Base-by-base conservation (phyloP, 1,284 basidiomycete genomes). In the Gastroboletus turbinatus region DNA sequence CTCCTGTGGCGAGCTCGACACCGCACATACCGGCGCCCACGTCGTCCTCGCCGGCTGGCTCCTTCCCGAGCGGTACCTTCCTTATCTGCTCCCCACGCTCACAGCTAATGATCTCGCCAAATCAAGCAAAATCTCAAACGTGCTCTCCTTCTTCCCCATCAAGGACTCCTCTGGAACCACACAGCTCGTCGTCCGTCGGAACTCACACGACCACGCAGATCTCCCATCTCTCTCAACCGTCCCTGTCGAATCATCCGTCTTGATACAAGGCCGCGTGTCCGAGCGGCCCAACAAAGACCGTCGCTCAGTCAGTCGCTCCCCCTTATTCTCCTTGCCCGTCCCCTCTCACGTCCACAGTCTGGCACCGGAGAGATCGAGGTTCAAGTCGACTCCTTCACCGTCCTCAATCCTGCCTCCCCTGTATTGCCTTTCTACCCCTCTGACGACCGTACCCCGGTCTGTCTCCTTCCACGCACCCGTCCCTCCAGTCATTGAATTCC, bases 381-480 rank as follows among this genome's bases (percentile, higher is more conserved):
- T 19, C 78, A 84, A 32, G 83, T 96, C n/a, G 73, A 84, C 25
- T 75, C 77, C 13, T 87, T 85, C 64, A 84, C 78, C 21, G 72
- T 96, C 38, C 81, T 97, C 58, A 97, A 97, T 71, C 82, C 90
- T 19, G 92, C 93, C 0, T 76, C 80, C 55, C 68, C 75, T 38
- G 71, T 75, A 50, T 73, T 96, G 58, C 94, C 94, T 14, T 96
- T 96, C 71, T 78, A 86, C 56, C 91, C 95, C 32, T 91, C 88
- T 58, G 87, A 90, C 72, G 74, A 77, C 49, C 79, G 84, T 58
- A 86, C 88, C 69, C 65, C 92, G 74, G 90, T 91, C 74, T 66
- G 87, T 76, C 36, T 42, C 53, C 62, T 64, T 43, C 23, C 49
- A 47, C 58, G 42, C 53, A 29, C 55, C 35, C 42, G 33, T 44